phyloP scores from a whole-genome alignment of 2,329 filamentous ascomycete species.

The Fusarium pseudograminearum region DNA sequence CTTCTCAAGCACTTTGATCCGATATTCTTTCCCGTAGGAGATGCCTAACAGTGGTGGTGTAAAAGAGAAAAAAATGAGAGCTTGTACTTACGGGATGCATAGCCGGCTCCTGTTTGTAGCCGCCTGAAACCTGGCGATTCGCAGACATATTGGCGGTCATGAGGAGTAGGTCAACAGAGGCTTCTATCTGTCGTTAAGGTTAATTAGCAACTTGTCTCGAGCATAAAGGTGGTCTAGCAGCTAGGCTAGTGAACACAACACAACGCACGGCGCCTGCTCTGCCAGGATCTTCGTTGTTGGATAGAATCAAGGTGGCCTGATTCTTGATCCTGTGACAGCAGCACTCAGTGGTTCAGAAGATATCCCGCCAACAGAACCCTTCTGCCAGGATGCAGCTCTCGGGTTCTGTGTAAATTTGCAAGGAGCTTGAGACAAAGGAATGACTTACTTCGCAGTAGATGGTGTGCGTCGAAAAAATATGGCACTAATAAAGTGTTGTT shows the following conservation, averaged over 20 bases:
- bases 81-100: slow-evolving; percentile 47
- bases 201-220: slow-evolving; percentile 33
- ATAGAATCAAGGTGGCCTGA: slow-evolving; percentile 41
- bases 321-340: slow-evolving; percentile 41
- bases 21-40: not conserved
- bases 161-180: slow-evolving; percentile 30
- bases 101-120: slow-evolving; percentile 50
- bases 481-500: slow-evolving; percentile 22
- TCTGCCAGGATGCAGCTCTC: slow-evolving; percentile 37
- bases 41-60: slow-evolving; percentile 2
- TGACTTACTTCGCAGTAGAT: slow-evolving; percentile 32
- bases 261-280: slow-evolving; percentile 28
- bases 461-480: slow-evolving; percentile 22
- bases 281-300: slow-evolving; percentile 42
- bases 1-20: not conserved
- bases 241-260: slow-evolving; percentile 24
- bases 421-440: slow-evolving; percentile 28
- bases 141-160: slow-evolving; percentile 50
- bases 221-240: slow-evolving; percentile 11
- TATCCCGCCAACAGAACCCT: slow-evolving; percentile 36
- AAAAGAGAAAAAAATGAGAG: slow-evolving; percentile 22
- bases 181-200: slow-evolving; percentile 29
- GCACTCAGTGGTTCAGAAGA: slow-evolving; percentile 36
- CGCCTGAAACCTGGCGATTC: slow-evolving; percentile 46
- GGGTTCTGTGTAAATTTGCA: slow-evolving; percentile 31